A percentile compares a stretch with the other conserved stretches of the same genome.
These are phyloP conservation scores for Venturia asperata DNA, from an alignment of 2,329 filamentous ascomycete genomes.

Conservation along the genomic window DNA sequence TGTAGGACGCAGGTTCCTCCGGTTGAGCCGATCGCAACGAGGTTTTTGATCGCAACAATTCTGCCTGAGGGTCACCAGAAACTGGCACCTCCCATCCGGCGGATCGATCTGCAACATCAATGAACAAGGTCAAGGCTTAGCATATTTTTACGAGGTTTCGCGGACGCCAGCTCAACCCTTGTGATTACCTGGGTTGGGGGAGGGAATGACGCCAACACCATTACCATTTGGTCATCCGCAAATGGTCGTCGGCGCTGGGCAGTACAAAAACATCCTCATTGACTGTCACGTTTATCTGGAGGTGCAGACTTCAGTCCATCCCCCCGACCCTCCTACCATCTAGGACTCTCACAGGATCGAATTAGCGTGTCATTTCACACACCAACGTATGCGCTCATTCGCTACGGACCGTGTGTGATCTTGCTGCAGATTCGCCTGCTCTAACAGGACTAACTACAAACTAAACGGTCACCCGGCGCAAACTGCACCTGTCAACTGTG, in stretches of 20 bases:
- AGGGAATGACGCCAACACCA: background rate
- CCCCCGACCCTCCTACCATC: too few relatives aligned
- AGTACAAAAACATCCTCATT: background rate
- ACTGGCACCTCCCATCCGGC: background rate
- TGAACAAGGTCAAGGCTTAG: background rate
- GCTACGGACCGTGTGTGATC: background rate
- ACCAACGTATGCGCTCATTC: background rate
- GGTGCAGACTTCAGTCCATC: too few relatives aligned
- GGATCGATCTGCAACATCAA: background rate
- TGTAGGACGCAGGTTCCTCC: background rate
- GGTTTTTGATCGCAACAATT: background rate
- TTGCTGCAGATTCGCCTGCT: slow-evolving; percentile 3
- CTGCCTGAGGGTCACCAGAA: background rate
- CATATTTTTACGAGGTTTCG: background rate
- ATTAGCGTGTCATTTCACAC: background rate
- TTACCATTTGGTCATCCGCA: background rate
- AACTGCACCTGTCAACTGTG: slow-evolving; percentile 6
- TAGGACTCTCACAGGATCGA: background rate
- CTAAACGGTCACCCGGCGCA: background rate
- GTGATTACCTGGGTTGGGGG: background rate
- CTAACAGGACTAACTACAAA: background rate
- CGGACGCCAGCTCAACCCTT: background rate
- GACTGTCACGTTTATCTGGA: too few relatives aligned
- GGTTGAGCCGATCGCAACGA: background rate
- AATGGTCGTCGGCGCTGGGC: background rate